Base-by-base conservation (phyloP, 2,329 filamentous ascomycete species). In the Huntiella omanensis region DNA sequence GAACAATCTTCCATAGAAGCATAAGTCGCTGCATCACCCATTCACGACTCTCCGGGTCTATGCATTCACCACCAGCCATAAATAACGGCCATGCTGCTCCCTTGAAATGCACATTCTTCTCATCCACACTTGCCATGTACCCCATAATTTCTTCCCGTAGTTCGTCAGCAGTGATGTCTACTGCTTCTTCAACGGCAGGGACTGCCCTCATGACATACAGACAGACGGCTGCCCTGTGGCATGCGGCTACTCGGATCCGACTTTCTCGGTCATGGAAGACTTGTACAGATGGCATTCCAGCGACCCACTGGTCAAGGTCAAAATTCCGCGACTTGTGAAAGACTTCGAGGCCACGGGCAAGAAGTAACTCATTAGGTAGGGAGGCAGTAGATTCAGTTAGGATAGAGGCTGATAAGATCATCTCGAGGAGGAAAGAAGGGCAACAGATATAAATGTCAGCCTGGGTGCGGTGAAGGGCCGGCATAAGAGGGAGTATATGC, bases 81-180 rank as follows among this genome's bases (percentile, higher is more conserved):
- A 75, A 75, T 0, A 70, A 62, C 1, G 72, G 70, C 71, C 71
- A 76, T n/a, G 68, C 68, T 2, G 70, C 73, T 5, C 68, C 72
- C 54, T 74, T 75, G 60, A 73, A 75, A 37, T 73, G 63, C 5
- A 65, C 63, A 53, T 72, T 69, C 2, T 61, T 56, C 15, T 64
- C 62, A 22, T 60, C 61, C 33, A 76, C 63, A 45, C 62, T 59
- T 4, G 64, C 65, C 17, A 75, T 60, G 49, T 73, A 66, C n/a
- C 58, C 53, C 2, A 74, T 58, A 34, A 72, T 69, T 33, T 71
- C 69, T 17, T 61, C 55, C 3, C 69, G 65, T 2, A 75, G 62
- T 6, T 66, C 54, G 40, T 63, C 55, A 16, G 63, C 63, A 39
- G 66, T 63, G 22, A 70, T 59, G 2, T 56, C 53, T 19, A 59